phyloP scores from a whole-genome alignment of 1,139 yeast genomes.

The Pichia sp. region DNA sequence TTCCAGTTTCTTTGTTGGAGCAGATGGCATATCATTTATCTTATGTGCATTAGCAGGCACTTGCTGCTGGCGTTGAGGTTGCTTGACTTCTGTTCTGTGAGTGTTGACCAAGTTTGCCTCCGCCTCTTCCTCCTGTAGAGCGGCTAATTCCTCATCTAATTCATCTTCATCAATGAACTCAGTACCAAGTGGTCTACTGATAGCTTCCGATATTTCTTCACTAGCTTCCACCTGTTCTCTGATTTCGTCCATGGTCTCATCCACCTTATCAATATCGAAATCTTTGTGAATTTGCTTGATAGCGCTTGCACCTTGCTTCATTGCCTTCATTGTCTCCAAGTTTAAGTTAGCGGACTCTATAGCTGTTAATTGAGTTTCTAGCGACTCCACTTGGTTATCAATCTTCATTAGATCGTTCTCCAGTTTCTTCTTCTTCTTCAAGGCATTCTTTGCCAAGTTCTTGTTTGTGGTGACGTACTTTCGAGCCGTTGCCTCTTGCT shows the following conservation, averaged over 20 bases:
- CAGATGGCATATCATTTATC: slow-evolving; percentile 36
- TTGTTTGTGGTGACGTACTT: slow-evolving; percentile 64
- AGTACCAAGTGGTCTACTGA: slow-evolving; percentile 81
- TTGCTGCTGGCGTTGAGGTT: slow-evolving; percentile 2
- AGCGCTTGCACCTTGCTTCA: slow-evolving; percentile 96
- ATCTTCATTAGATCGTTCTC: slow-evolving; percentile 74
- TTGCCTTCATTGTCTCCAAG: slow-evolving; percentile 96
- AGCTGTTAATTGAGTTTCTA: slow-evolving; percentile 83
- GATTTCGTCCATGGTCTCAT: slow-evolving; percentile 97
- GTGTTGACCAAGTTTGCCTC: slow-evolving; percentile 27
- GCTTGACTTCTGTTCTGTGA: slow-evolving; percentile 5
- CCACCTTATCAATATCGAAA: slow-evolving; percentile 93
- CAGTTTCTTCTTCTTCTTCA: slow-evolving; percentile 79
- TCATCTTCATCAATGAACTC: slow-evolving; percentile 72
- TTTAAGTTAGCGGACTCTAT: slow-evolving; percentile 94
- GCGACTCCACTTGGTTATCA: slow-evolving; percentile 81
- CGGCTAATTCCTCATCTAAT: slow-evolving; percentile 83
- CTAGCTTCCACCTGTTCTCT: slow-evolving; percentile 94
- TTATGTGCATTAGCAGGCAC: slow-evolving; percentile 1
- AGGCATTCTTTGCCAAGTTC: slow-evolving; percentile 73
- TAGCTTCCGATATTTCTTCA: slow-evolving; percentile 94
- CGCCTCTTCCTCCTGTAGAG: slow-evolving; percentile 78
- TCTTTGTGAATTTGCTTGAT: slow-evolving; percentile 96
- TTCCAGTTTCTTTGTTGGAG: slow-evolving; percentile 26
- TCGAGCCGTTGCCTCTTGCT: slow-evolving; percentile 77